Percentiles rank a stretch among this genome's conserved stretches.
Conservation (phyloP, 495 filamentous ascomycete species). For the Aspergillus saccharolyticus region DNA sequence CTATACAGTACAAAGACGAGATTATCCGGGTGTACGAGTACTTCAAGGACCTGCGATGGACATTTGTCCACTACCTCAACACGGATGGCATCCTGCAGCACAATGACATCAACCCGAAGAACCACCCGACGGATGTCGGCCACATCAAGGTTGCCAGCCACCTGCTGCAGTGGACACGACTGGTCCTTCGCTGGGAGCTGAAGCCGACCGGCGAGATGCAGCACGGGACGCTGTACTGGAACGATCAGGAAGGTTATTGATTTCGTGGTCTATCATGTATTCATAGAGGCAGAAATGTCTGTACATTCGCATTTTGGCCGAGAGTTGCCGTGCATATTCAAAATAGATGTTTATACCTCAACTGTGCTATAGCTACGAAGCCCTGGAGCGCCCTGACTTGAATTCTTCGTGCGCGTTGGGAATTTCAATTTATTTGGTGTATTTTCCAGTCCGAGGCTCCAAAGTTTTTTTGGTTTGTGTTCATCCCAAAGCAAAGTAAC, state of each 20-base stretch:
- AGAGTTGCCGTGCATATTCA: neutral
- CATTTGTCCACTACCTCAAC: constrained; percentile 64
- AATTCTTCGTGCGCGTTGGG: too few species aligned
- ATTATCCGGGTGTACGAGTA: constrained; percentile 50
- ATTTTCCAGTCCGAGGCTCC: too few species aligned
- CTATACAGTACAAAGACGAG: constrained; percentile 46
- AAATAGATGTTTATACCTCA: neutral
- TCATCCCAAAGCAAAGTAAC: too few species aligned
- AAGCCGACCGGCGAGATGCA: constrained; percentile 59
- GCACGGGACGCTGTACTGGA: constrained; percentile 59
- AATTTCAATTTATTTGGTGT: too few species aligned
- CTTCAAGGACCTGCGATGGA: constrained; percentile 46
- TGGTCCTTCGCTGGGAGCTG: constrained; percentile 57
- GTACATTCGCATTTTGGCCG: too few species aligned
- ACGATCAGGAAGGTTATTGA: constrained; percentile 48
- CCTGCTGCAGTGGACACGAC: constrained; percentile 50
- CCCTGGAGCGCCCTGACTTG: too few species aligned
- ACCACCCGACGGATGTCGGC: constrained; percentile 62
- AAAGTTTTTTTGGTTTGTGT: too few species aligned
- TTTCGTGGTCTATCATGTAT: too few species aligned
- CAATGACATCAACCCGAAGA: constrained; percentile 61
- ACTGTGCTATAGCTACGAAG: neutral
- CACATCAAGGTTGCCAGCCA: constrained; percentile 66
- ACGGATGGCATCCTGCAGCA: constrained; percentile 64
- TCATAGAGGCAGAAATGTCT: too few species aligned